These are phyloP conservation scores for Pythium volutum DNA, from an alignment of 352 stramenopile species.

Conservation along the genomic window DNA sequence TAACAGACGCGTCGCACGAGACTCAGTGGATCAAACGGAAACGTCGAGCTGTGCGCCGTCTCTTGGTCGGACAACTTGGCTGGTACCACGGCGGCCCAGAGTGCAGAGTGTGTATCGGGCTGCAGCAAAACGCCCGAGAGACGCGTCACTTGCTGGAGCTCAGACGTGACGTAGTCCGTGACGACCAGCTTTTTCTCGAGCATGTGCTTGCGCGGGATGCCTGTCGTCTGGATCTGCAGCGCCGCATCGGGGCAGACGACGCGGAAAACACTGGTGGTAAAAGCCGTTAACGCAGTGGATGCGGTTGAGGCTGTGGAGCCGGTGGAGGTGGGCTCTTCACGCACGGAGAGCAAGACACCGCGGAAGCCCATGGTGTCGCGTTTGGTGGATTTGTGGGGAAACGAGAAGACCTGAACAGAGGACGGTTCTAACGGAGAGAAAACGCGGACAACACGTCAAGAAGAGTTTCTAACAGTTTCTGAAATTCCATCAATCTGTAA, in stretches of 20 bases:
- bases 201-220: conserved; percentile 19
- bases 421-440: neutral
- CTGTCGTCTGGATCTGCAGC: conserved; percentile 35
- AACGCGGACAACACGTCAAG: no score
- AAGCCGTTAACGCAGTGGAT: no score
- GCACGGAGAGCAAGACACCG: conserved; percentile 53
- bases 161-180: conserved; percentile 43
- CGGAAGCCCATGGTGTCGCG: conserved; percentile 79
- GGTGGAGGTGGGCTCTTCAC: conserved; percentile 20
- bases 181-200: conserved; percentile 55
- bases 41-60: conserved; percentile 10
- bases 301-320: no score
- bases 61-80: neutral
- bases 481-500: no score
- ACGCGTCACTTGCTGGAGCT: conserved; percentile 52
- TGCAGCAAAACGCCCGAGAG: conserved; percentile 40
- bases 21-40: neutral
- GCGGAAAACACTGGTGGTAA: conserved; percentile 35
- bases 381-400: neutral
- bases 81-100: conserved; percentile 41
- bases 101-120: conserved; percentile 34
- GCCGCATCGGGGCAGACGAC: conserved; percentile 46
- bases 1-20: conserved; percentile 37
- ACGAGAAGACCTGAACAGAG: neutral
- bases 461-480: no score